Conservation (phyloP, 257 asterid species). For the Ilex asprella region DNA sequence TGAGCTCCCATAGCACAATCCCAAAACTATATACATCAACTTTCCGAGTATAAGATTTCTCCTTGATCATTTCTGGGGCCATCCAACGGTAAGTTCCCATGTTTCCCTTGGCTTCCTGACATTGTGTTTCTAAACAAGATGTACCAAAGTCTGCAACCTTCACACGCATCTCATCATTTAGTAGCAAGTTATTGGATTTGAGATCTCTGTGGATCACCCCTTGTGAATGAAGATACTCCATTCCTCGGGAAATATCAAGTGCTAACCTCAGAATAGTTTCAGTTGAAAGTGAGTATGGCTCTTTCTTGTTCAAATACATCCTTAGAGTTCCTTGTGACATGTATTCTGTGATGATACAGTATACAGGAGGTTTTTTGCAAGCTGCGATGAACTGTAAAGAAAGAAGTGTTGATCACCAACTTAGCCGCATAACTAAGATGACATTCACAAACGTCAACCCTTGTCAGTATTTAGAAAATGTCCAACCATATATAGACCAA, state of each 20-base stretch:
- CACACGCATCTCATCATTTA: slow-evolving; percentile 65
- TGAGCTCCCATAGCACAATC: slow-evolving; percentile 78
- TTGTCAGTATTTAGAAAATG: not conserved
- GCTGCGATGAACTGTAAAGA: slow-evolving; percentile 65
- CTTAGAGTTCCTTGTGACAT: slow-evolving; percentile 78
- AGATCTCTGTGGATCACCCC: slow-evolving; percentile 92
- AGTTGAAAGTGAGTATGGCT: slow-evolving; percentile 59
- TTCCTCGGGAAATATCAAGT: slow-evolving; percentile 74
- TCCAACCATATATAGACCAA: slow-evolving; percentile 29
- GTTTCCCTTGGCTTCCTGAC: slow-evolving; percentile 48
- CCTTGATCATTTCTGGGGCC: slow-evolving; percentile 90
- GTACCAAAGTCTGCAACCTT: slow-evolving; percentile 91
- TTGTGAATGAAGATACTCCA: slow-evolving; percentile 79
- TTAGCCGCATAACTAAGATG: not conserved
- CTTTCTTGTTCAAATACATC: slow-evolving; percentile 74
- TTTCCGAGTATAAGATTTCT: slow-evolving; percentile 58
- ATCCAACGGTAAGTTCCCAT: slow-evolving; percentile 93
- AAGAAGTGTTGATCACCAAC: slow-evolving; percentile 17
- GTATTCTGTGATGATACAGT: slow-evolving; percentile 76
- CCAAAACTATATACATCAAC: slow-evolving; percentile 88
- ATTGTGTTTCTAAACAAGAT: slow-evolving; percentile 67
- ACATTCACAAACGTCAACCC: slow-evolving; percentile 18
- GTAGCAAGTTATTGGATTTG: slow-evolving; percentile 76
- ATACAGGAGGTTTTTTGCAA: slow-evolving; percentile 65
- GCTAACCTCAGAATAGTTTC: slow-evolving; percentile 57